A percentile compares a stretch with the other conserved stretches of the same genome.
phyloP scores from a whole-genome alignment of 306 rosid species.

The Malus sylvestris region DNA sequence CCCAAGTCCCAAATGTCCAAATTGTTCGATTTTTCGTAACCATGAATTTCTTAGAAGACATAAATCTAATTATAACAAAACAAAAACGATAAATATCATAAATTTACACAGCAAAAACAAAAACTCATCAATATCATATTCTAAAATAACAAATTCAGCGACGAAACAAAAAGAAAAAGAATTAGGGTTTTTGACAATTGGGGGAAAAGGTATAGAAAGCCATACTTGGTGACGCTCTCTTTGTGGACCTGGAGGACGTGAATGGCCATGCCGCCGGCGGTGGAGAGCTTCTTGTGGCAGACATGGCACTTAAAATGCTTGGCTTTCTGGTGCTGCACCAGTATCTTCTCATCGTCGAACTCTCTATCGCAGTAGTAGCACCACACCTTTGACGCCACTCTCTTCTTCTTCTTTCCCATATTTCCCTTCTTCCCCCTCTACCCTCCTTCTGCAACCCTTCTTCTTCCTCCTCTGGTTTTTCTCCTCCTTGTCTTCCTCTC shows the following conservation, averaged over 20 bases:
- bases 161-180: background rate
- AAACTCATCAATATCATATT: background rate
- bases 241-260: constrained; percentile 99
- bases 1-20: background rate
- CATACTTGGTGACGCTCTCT: constrained; percentile 84
- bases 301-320: constrained; percentile 97
- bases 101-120: background rate
- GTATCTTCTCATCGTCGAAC: constrained; percentile 94
- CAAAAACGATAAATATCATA: background rate
- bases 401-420: constrained; percentile 99
- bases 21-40: background rate
- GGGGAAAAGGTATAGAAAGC: background rate
- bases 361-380: constrained; percentile 97
- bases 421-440: background rate
- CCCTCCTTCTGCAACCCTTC: background rate
- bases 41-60: background rate
- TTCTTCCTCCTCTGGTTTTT: background rate
- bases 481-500: background rate
- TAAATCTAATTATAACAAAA: background rate
- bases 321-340: constrained; percentile 99
- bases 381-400: constrained; percentile 92
- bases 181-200: background rate
- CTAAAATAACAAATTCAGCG: background rate
- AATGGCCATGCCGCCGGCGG: constrained; percentile 98
- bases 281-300: constrained; percentile 97